Evolutionary conservation across 306 rosid genomes (phyloP), one percentile per base, ranked within the genome.

Genomic region (Coriaria nepalensis): DNA sequence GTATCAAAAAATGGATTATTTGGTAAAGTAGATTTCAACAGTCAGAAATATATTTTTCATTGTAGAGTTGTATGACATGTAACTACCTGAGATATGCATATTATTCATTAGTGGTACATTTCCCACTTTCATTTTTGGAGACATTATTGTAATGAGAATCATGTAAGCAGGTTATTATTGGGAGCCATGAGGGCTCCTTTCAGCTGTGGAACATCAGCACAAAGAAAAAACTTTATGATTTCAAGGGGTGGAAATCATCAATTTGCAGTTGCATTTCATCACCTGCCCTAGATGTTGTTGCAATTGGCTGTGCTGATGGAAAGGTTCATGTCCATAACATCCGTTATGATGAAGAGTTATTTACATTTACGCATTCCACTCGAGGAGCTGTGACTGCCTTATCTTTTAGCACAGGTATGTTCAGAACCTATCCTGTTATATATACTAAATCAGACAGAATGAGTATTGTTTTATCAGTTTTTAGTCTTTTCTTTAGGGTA

Each of bases 201-300:
- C 92, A 90, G 68, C 93, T 84, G 74, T 90, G 97, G 97, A 90
- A 90, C 64, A 64, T 90, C 49, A 90, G 82, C 68, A 72, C 95
- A 11, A 68, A 70, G 82, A 90, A 81, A 69, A 78, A 64, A 40
- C 69, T 90, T 34, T 90, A 57, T 37, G 95, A 90, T 64, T 90
- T 90, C 57, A 84, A 75, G 66, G 95, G 97, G 51, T 90, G 97
- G 97, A 67, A 74, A 51, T 84, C 97, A 33, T 66, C 95, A 12
- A 55, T 90, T 44, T 46, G 77, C 47, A 69, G 87, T 54, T 78
- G 90, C 53, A 79, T 90, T 50, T 78, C 95, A 4, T 90, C 95
- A 15, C 97, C 97, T 59, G 95, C 95, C 6, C 72, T 84, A 5
- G 95, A 90, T 63, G 92, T 84, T 37, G 71, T 90, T 64, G 97